Conservation (phyloP, 495 filamentous ascomycete genomes). For the Thermochaetoides thermophila region DNA sequence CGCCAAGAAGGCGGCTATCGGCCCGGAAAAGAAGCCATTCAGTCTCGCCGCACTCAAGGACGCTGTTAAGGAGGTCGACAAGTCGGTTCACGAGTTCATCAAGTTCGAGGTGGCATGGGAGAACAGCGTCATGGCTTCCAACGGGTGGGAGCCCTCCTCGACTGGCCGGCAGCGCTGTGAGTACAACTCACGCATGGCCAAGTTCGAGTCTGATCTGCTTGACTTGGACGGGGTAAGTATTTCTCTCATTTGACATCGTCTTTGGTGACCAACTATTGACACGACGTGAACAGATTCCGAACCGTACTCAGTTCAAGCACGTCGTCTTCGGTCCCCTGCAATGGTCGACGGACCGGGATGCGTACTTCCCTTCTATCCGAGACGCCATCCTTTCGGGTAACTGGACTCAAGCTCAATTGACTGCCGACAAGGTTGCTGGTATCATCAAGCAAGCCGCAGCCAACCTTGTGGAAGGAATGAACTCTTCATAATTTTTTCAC, state of each 20-base stretch:
- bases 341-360: conserved; percentile 56
- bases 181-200: conserved; percentile 57
- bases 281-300: conserved; percentile 46
- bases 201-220: conserved; percentile 70
- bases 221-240: conserved; percentile 62
- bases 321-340: conserved; percentile 71
- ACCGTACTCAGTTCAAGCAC: conserved; percentile 89
- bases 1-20: conserved; percentile 20
- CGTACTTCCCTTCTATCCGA: conserved; percentile 71
- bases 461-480: too few species aligned
- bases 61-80: conserved; percentile 44
- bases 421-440: conserved; percentile 56
- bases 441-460: conserved; percentile 51
- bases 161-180: conserved; percentile 48
- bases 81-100: conserved; percentile 48
- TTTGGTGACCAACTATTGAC: too few species aligned
- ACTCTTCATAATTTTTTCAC: too few species aligned
- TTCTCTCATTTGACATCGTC: neutral
- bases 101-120: conserved; percentile 62
- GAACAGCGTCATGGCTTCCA: conserved; percentile 43
- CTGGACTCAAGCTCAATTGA: conserved; percentile 52
- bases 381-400: conserved; percentile 63
- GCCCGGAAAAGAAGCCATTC: too few species aligned
- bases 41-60: conserved; percentile 43
- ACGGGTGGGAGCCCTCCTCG: conserved; percentile 54